phyloP scores from a whole-genome alignment of 495 filamentous ascomycete genomes.

The Lophium mytilinum region DNA sequence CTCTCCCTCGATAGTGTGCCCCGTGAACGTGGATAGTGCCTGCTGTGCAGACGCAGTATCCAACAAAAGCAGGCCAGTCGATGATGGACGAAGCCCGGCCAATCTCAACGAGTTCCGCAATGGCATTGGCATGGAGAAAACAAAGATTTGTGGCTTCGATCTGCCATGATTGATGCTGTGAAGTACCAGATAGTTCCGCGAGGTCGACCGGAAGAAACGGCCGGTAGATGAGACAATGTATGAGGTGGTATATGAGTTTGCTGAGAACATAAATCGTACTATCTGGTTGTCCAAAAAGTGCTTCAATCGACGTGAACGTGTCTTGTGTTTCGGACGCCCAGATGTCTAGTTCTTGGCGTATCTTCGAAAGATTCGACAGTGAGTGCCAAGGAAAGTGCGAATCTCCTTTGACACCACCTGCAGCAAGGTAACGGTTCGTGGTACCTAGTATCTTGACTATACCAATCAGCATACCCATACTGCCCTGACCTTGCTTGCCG shows the following conservation, averaged over 20 bases:
- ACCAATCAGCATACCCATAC: slow-evolving; percentile 67
- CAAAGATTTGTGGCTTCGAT: slow-evolving; percentile 81
- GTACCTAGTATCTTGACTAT: slow-evolving; percentile 72
- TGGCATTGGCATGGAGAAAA: slow-evolving; percentile 79
- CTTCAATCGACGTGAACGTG: slow-evolving; percentile 64
- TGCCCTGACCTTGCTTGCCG: slow-evolving; percentile 59
- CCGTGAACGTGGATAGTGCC: slow-evolving; percentile 82
- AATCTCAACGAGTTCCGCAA: slow-evolving; percentile 73
- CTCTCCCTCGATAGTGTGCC: slow-evolving; percentile 62
- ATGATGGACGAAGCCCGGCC: slow-evolving; percentile 55
- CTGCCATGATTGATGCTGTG: slow-evolving; percentile 85
- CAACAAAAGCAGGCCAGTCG: slow-evolving; percentile 77
- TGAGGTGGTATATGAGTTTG: slow-evolving; percentile 76
- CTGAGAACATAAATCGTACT: slow-evolving; percentile 69
- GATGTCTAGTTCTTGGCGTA: slow-evolving; percentile 72
- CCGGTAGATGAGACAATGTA: slow-evolving; percentile 77
- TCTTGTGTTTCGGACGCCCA: slow-evolving; percentile 78
- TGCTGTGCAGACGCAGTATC: slow-evolving; percentile 73
- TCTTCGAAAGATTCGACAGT: slow-evolving; percentile 74
- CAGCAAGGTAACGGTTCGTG: slow-evolving; percentile 76
- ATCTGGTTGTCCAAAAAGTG: slow-evolving; percentile 67
- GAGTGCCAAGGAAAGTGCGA: slow-evolving; percentile 86
- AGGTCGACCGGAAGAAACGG: slow-evolving; percentile 80
- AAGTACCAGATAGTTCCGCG: slow-evolving; percentile 64
- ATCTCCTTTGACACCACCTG: slow-evolving; percentile 79